Base-by-base conservation (phyloP, 805 yeast species). In the Candida berthetii region DNA sequence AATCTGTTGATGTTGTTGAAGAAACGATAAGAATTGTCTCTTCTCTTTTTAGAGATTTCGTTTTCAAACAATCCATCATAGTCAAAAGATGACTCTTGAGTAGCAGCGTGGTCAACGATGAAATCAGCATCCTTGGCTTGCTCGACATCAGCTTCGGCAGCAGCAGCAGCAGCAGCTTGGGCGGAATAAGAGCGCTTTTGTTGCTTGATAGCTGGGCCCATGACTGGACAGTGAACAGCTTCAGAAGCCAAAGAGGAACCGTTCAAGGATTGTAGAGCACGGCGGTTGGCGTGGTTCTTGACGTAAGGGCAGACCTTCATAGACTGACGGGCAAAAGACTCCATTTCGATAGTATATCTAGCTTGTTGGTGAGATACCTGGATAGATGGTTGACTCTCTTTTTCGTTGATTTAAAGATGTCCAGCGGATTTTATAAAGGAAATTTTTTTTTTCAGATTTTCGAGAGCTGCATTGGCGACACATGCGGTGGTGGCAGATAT, bases 1-100 rank as follows among this genome's bases (percentile, higher is more conserved):
- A 93, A 73, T 53, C 99, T 82, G 72, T 93, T 93, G 70, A 93
- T 89, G 72, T 93, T 93, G 77, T 93, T 93, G 76, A 93, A 93
- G 64, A 77, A 91, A 55, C 99, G 83, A 67, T 93, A 93, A 18
- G 97, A 88, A 63, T 85, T 87, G 70, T 93, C 99, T 38, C 68
- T 52, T 61, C 95, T 80, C 68, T 93, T 93, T 58, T 75, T 76
- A 44, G 69, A 61, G 46, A 93, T 68, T 54, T 89, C 93, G 37
- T 63, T 61, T 44, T 75, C 74, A 59, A 88, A 80, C 50, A 78
- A 72, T 2, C 85, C 85, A 39, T 78, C 72, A 63, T 80, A 90
- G 61, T 86, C 91, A 63, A 82, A 88, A 1, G 74, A 37, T 2
- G 63, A 37, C 46, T 80, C 87, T 22, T 72, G 65, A 19, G 80